Conservation (phyloP, 163 green algal species). For the Scenedesmus sp. region DNA sequence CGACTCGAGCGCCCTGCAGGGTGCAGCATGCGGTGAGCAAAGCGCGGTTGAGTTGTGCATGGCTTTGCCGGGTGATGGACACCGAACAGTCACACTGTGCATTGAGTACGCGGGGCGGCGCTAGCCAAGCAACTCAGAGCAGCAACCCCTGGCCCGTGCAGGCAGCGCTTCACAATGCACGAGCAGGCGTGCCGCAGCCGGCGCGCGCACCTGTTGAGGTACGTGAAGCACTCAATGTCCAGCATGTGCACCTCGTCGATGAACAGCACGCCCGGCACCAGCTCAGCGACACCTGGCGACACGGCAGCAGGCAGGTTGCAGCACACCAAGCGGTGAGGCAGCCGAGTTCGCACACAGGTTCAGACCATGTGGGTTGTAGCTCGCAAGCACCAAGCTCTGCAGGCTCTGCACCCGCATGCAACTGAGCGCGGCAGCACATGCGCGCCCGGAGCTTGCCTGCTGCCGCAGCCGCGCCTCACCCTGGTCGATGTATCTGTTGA, state of each 20-base stretch:
- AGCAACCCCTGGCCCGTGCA: background rate
- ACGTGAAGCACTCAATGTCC: conserved; percentile 99
- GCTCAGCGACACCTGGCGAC: conserved; percentile 88
- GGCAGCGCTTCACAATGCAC: too few species aligned
- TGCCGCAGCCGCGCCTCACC: conserved; percentile 89
- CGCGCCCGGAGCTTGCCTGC: background rate
- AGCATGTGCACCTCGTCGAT: conserved; percentile 99
- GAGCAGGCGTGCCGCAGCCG: background rate
- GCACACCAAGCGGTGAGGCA: background rate
- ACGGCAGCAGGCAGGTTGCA: conserved; percentile 81
- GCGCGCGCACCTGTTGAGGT: conserved; percentile 88
- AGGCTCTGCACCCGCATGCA: too few species aligned
- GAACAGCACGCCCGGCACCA: conserved; percentile 97
- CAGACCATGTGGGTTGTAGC: background rate
- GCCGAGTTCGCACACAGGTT: too few species aligned
- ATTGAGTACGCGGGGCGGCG: too few species aligned
- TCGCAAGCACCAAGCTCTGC: background rate
- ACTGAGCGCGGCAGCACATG: background rate
- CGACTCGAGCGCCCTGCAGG: conserved; percentile 88
- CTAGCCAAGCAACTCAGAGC: background rate
- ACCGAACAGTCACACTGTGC: too few species aligned
- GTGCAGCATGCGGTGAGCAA: background rate
- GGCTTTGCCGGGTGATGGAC: too few species aligned
- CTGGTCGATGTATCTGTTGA: conserved; percentile 98
- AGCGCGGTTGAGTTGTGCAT: background rate